A percentile compares a stretch with the other conserved stretches of the same genome.
phyloP scores from a whole-genome alignment of 139 green algal genomes.

The Chlorella sp. region DNA sequence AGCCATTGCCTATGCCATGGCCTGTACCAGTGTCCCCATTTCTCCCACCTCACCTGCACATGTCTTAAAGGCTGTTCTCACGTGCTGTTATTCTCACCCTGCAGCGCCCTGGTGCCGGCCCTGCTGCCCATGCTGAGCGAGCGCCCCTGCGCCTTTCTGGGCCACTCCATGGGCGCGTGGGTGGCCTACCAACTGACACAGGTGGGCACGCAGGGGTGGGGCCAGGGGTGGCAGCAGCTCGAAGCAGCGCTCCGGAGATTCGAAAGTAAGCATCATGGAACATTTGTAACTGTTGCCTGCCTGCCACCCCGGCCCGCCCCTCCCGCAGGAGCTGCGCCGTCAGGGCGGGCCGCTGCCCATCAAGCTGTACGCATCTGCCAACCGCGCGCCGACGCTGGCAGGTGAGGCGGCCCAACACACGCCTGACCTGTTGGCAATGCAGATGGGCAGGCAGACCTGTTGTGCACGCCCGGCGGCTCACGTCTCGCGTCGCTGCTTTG shows the following conservation, averaged over 20 bases:
- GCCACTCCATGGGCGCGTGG: slow-evolving; percentile 75
- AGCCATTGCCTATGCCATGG: slow-evolving; percentile 11
- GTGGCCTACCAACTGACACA: slow-evolving; percentile 48
- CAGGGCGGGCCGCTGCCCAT: slow-evolving; percentile 38
- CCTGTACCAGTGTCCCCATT: neutral
- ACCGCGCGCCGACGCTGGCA: slow-evolving; percentile 41
- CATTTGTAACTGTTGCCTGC: too few species aligned
- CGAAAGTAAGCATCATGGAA: too few species aligned
- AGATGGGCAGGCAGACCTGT: too few species aligned
- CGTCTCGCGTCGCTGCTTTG: too few species aligned
- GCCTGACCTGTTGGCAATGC: too few species aligned
- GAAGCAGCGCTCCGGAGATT: too few species aligned
- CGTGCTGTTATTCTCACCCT: too few species aligned
- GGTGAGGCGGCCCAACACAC: slow-evolving; percentile 3
- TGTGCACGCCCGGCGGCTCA: too few species aligned
- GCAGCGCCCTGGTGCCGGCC: neutral
- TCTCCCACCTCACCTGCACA: too few species aligned
- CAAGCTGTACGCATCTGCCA: slow-evolving; percentile 60
- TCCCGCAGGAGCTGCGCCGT: slow-evolving; percentile 47
- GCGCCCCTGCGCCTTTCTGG: slow-evolving; percentile 58
- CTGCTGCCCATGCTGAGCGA: slow-evolving; percentile 9
- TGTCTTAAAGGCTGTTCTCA: too few species aligned
- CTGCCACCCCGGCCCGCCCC: too few species aligned
- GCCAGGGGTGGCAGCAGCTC: neutral
- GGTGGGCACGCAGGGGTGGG: neutral